A percentile compares a stretch with the other conserved stretches of the same genome.
These are phyloP conservation scores for Sarcocystis neurona DNA, from an alignment of 169 alveolate genomes.

Conservation along the genomic window DNA sequence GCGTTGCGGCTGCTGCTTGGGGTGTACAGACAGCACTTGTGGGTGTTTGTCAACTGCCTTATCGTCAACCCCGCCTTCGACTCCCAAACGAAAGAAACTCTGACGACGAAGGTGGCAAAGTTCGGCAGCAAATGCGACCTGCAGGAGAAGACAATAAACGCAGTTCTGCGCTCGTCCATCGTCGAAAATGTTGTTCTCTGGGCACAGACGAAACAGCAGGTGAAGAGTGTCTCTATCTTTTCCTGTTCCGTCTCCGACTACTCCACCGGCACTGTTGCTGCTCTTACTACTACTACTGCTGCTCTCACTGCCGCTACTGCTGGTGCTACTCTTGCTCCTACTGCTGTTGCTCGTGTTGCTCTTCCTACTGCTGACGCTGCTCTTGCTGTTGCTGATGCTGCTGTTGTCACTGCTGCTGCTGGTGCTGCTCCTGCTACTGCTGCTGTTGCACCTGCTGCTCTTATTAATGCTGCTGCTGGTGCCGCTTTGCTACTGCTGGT, in stretches of 20 bases:
- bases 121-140: constrained; percentile 91
- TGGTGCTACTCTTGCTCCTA: neutral
- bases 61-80: constrained; percentile 99
- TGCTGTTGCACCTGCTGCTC: neutral
- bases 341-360: neutral
- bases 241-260: neutral
- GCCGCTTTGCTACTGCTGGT: neutral
- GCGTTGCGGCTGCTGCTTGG: constrained; percentile 32
- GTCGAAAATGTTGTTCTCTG: constrained; percentile 80
- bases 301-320: neutral
- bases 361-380: neutral
- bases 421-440: neutral
- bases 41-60: constrained; percentile 96
- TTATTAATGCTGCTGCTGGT: no score
- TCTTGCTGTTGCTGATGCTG: neutral
- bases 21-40: constrained; percentile 81
- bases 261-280: neutral
- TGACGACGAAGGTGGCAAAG: constrained; percentile 78
- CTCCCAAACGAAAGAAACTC: constrained; percentile 94
- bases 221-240: neutral
- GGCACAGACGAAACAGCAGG: constrained; percentile 72
- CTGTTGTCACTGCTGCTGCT: neutral
- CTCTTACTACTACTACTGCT: neutral
- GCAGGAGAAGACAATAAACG: constrained; percentile 86
- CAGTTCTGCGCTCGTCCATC: constrained; percentile 84